These are phyloP conservation scores for Pichia sp. DNA, from an alignment of 1,139 yeast genomes.

Conservation along the genomic window DNA sequence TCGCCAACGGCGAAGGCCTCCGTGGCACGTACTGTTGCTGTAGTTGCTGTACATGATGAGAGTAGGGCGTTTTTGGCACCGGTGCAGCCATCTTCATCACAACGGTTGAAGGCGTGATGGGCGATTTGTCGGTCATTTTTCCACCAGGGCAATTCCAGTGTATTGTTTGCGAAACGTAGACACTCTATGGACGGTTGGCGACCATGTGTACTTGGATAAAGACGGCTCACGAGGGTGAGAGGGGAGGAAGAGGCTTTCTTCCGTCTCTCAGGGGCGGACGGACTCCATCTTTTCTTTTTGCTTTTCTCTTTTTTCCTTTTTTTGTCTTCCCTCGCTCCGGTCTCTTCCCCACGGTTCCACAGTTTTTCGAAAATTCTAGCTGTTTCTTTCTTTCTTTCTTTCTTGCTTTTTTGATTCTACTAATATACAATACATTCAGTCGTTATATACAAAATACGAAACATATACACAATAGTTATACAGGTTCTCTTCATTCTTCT, in stretches of 20 bases:
- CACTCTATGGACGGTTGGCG: too few relatives aligned
- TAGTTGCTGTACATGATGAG: conserved; percentile 1
- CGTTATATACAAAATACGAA: conserved; percentile 7
- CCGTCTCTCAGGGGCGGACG: not conserved
- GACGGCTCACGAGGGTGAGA: too few relatives aligned
- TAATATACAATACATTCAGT: conserved; percentile 14
- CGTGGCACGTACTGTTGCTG: conserved; percentile 11
- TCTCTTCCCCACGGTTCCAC: not conserved
- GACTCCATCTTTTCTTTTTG: too few relatives aligned
- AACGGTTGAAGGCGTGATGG: not conserved
- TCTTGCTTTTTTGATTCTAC: not conserved
- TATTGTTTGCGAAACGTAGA: not conserved
- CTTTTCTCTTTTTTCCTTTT: not conserved
- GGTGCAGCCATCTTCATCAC: not conserved
- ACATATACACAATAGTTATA: conserved; percentile 10
- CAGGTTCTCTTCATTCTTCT: conserved; percentile 17
- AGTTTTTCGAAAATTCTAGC: not conserved
- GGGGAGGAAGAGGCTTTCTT: not conserved
- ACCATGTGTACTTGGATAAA: too few relatives aligned
- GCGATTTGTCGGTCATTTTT: not conserved
- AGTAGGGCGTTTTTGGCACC: not conserved
- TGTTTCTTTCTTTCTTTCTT: not conserved
- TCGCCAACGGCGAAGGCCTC: conserved; percentile 12
- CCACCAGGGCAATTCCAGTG: not conserved
- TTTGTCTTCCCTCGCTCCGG: not conserved